Conservation (phyloP, 148 eudicot species). For the Rhododendron henanense region DNA sequence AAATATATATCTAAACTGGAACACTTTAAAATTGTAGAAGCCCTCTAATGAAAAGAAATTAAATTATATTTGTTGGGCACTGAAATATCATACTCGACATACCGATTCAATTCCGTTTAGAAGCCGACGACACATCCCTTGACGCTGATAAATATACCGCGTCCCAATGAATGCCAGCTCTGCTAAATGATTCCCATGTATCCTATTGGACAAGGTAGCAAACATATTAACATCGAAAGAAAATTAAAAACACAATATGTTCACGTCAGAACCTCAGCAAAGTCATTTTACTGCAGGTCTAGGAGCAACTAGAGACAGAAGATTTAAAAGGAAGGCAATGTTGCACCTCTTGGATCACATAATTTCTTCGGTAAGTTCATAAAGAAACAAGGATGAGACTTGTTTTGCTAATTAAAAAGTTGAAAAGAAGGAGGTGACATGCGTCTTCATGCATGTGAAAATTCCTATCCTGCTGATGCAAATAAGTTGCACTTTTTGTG, state of each 20-base stretch:
- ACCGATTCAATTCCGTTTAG: constrained; percentile 71
- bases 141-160: constrained; percentile 65
- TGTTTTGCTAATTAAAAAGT: background rate
- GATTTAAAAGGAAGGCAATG: background rate
- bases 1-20: background rate
- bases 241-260: background rate
- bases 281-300: background rate
- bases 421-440: background rate
- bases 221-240: background rate
- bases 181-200: constrained; percentile 73
- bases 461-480: background rate
- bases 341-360: background rate
- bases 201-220: constrained; percentile 34
- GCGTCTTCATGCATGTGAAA: background rate
- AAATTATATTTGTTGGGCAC: background rate
- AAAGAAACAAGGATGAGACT: background rate
- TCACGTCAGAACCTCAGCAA: background rate
- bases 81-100: constrained; percentile 17
- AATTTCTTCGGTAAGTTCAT: background rate
- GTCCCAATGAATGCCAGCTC: constrained; percentile 99
- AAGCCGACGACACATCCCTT: constrained; percentile 91
- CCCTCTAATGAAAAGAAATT: background rate
- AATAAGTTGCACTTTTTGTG: background rate
- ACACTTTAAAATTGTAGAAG: background rate
- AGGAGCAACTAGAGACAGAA: background rate